Base-by-base conservation (phyloP, 129 eudicot genomes). In the Chrysanthemum makinoi region DNA sequence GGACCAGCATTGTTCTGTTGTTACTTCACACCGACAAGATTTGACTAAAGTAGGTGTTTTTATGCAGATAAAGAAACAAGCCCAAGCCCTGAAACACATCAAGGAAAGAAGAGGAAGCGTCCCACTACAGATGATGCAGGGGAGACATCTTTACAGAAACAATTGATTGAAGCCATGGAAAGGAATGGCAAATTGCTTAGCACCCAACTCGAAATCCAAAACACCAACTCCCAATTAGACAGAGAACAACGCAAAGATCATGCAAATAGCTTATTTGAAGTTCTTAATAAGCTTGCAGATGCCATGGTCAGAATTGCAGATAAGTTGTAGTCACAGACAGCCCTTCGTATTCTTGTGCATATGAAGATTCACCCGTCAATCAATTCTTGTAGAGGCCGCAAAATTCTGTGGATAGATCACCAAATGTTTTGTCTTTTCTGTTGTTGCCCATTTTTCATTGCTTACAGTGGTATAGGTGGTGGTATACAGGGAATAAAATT, bases 251-350 rank as follows among this genome's bases (percentile, higher is more conserved):
- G 93, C 66, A 84, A 83, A 76, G 86, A 86, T 66, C 85, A 86
- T 44, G 83, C 80, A 33, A 61, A 80, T 77, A 83, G 73, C 86
- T 83, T 92, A 11, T 79, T 89, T 70, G 76, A 85, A 3, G 91
- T 87, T 47, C 91, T 92, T 62, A 77, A 78, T 72, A 92, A 89
- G 86, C 88, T 92, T 52, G 98, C 96, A 14, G 98, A 89, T 78
- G 95, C 98, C 48, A 72, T 92, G 80, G 96, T 88, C 72, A 83
- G 78, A 62, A 92, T 92, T 75, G 98, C 98, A 58, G 98, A 92
- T 76, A 92, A 92, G 77, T 78, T 92, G 52, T 89, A 92, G 92
- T n/a, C 54, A 11, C 60, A 57, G 51, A 46, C 65, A 18, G 46
- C 58, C 69, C 66, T 39, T 66, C 63, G 33, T 71, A 53, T 68